These are phyloP conservation scores for Hymenoscyphus scutula DNA, from an alignment of 2,329 filamentous ascomycete species.

Conservation along the genomic window DNA sequence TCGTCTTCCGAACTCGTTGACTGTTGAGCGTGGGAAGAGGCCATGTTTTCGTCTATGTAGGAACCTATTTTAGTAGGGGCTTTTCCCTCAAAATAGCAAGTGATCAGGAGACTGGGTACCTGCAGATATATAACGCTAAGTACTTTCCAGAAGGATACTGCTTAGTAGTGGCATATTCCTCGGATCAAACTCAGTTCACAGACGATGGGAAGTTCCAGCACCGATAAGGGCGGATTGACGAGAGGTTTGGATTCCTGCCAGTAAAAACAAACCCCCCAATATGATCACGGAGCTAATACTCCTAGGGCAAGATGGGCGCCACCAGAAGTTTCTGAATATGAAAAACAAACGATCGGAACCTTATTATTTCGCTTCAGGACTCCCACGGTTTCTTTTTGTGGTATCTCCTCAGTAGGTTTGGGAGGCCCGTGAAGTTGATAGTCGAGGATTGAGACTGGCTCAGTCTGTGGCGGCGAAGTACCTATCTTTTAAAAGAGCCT, in stretches of 20 bases:
- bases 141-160: not conserved
- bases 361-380: not conserved
- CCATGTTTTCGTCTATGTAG: slow-evolving; percentile 16
- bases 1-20: slow-evolving; percentile 18
- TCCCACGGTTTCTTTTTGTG: not conserved
- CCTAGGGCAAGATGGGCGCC: not conserved
- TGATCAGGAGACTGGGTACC: not conserved
- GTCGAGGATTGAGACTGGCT: not conserved
- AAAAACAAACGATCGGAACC: not conserved
- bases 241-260: not conserved
- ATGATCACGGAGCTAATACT: slow-evolving; percentile 1
- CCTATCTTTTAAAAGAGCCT: slow-evolving; percentile 20
- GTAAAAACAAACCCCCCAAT: slow-evolving; percentile 5
- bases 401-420: not conserved
- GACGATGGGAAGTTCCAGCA: not conserved
- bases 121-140: not conserved
- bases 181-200: not conserved
- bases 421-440: not conserved
- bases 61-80: not conserved
- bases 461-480: slow-evolving; percentile 15
- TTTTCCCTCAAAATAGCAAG: not conserved
- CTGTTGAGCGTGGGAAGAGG: slow-evolving; percentile 17
- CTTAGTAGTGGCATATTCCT: slow-evolving; percentile 2
- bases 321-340: not conserved
- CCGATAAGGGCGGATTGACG: not conserved